Conservation (phyloP, 2,329 filamentous ascomycete species). For the Aaosphaeria arxii region DNA sequence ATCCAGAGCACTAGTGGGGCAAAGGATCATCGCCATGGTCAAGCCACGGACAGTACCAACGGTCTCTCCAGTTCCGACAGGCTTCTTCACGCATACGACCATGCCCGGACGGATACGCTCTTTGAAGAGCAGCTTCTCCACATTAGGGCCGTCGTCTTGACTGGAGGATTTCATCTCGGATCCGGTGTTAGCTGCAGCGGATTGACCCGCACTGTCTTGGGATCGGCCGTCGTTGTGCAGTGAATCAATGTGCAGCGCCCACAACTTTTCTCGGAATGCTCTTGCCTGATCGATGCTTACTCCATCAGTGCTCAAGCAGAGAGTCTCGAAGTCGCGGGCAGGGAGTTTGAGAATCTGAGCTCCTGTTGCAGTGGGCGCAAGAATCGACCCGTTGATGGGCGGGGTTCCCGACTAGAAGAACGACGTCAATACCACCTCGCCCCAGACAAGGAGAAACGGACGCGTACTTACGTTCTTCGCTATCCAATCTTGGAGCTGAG, state of each 20-base stretch:
- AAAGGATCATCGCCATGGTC: too few relatives aligned
- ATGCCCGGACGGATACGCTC: too few relatives aligned
- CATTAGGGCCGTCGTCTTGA: too few relatives aligned
- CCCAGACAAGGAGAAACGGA: not conserved
- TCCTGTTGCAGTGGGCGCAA: constrained; percentile 45
- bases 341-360: constrained; percentile 42
- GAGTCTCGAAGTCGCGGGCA: constrained; percentile 38
- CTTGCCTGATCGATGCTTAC: constrained; percentile 40
- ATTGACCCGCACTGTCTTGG: too few relatives aligned
- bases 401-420: constrained; percentile 39
- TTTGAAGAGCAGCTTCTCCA: too few relatives aligned
- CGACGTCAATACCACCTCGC: constrained; percentile 4
- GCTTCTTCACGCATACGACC: too few relatives aligned
- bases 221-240: too few relatives aligned
- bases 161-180: too few relatives aligned
- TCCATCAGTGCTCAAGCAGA: constrained; percentile 39
- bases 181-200: too few relatives aligned
- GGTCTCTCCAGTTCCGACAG: too few relatives aligned
- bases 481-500: constrained; percentile 42
- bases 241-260: constrained; percentile 22
- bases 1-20: too few relatives aligned
- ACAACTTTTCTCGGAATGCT: constrained; percentile 44
- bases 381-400: constrained; percentile 26
- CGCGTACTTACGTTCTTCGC: constrained; percentile 35
- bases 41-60: too few relatives aligned